Conservation (phyloP, 176 grass and related monocot species). For the Rhynchospora breviuscula region DNA sequence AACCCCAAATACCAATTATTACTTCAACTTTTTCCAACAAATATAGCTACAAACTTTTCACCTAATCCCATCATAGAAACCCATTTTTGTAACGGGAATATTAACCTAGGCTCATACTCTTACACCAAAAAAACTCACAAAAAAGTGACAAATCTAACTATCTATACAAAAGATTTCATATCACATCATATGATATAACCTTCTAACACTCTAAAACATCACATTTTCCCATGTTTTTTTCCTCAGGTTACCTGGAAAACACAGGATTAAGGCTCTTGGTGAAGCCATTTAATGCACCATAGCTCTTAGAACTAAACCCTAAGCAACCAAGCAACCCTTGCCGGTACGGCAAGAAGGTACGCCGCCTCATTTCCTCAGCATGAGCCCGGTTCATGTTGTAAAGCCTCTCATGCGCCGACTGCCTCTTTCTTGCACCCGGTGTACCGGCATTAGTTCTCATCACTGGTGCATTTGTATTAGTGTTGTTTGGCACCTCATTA, state of each 20-base stretch:
- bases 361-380: constrained; percentile 85
- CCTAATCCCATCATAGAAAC: constrained; percentile 12
- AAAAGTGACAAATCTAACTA: constrained; percentile 16
- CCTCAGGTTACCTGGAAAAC: constrained; percentile 60
- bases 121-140: not conserved
- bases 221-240: not conserved
- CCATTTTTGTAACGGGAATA: constrained; percentile 17
- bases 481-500: not conserved
- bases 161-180: constrained; percentile 28
- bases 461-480: not conserved
- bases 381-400: constrained; percentile 85
- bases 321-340: constrained; percentile 85
- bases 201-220: not conserved
- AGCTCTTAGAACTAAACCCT: constrained; percentile 80
- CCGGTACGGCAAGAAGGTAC: constrained; percentile 92
- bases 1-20: constrained; percentile 8
- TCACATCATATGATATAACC: constrained; percentile 26
- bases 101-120: constrained; percentile 12
- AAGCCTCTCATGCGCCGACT: constrained; percentile 79
- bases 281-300: constrained; percentile 72
- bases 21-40: constrained; percentile 13
- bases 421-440: constrained; percentile 9
- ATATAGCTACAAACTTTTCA: constrained; percentile 19
- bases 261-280: constrained; percentile 78
- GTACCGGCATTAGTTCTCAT: not conserved